Evolutionary conservation across 2,329 filamentous ascomycete genomes (phyloP), one percentile per base, ranked within the genome.

Genomic region (Penicillium sp.): DNA sequence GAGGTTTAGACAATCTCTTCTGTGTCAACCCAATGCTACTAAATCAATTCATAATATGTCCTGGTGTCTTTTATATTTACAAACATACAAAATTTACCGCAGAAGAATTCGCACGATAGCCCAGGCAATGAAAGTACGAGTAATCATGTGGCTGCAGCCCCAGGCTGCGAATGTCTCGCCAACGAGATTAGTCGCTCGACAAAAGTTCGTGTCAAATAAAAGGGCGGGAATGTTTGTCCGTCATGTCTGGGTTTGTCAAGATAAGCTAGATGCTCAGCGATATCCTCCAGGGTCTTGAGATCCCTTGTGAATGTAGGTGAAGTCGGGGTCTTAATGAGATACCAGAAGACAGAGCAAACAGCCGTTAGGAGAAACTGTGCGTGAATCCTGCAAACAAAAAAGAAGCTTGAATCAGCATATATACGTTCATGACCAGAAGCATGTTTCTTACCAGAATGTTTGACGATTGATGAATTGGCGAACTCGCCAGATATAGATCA

Each of bases 351-450:
- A 0, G 61, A 62, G 11, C 65, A 27, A 11, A 65, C 51, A 7
- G 63, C 58, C 0, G 62, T 60, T 4, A 67, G 42, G 5, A 66
- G 23, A 18, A 63, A 65, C 23, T 67, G 62, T 14, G 64, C 61
- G 16, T 64, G 61, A 18, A 67, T 55, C 64, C 64, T 67, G 9
- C 30, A 13, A 1, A n/a, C 7, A 1, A 23, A 32, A 13, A 19
- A 35, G 5, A 47, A 19, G 5, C 14, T 4, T 2, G 1, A 23
- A 27, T 42, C 7, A 53, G 18, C 18, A 45, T 19, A n/a, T 10
- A 19, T 23, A 30, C 14, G 19, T 13, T 11, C 14, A 10, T 1
- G 18, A 30, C 10, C 13, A 36, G 23, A 10, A 46, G 23, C 14
- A 11, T 8, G 23, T 30, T 9, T 14, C 57, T 27, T 49, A 67